A percentile compares a stretch with the other conserved stretches of the same genome.
Evolutionary conservation across 176 grass and related monocot species (phyloP).

Genomic region (Aegilops sharonensis): DNA sequence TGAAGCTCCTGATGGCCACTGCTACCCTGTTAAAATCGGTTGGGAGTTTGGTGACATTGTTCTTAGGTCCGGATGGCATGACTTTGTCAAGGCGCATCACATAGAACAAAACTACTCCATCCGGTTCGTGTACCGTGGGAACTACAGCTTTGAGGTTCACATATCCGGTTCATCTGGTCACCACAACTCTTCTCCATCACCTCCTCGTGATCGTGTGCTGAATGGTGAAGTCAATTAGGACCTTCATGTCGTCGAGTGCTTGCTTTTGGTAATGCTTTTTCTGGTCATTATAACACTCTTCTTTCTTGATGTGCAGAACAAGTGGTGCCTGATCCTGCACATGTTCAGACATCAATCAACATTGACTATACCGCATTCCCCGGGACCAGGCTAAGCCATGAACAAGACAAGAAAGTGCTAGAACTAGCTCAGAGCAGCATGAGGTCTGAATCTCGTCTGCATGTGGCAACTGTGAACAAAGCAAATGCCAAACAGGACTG

Average conservation of each 20-base stretch:
- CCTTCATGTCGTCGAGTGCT: background rate
- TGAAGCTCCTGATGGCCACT: constrained; percentile 3
- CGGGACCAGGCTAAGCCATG: no score
- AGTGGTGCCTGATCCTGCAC: background rate
- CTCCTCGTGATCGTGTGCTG: background rate
- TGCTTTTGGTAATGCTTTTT: background rate
- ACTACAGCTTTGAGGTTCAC: constrained; percentile 22
- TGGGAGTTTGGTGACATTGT: background rate
- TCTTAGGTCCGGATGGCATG: constrained; percentile 34
- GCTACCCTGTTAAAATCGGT: constrained; percentile 13
- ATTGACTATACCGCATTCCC: no score
- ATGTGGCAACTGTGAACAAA: no score
- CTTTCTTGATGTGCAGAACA: background rate
- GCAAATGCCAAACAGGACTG: no score
- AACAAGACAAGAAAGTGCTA: no score
- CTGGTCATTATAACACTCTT: background rate
- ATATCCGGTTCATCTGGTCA: background rate
- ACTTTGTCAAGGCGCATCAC: constrained; percentile 13
- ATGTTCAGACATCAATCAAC: no score
- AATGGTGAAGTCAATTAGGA: background rate
- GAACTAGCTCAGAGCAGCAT: no score
- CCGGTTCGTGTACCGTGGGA: constrained; percentile 22
- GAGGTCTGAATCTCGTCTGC: no score
- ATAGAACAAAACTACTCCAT: constrained; percentile 18
- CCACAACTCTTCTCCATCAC: background rate